These are phyloP conservation scores for Eucalyptus rudis DNA, from an alignment of 345 rosid genomes.

Conservation along the genomic window DNA sequence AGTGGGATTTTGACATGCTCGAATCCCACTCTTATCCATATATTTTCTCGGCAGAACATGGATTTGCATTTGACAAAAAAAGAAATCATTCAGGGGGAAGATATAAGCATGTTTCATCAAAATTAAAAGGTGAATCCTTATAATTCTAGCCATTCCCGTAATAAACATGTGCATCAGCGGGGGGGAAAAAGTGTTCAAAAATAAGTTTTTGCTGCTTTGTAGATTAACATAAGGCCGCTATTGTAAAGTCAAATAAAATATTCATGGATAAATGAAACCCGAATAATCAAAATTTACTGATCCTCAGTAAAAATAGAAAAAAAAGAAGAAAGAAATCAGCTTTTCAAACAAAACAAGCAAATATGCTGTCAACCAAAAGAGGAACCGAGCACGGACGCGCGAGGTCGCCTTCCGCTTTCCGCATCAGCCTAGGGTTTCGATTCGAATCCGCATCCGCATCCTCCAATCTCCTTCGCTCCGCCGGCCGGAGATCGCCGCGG, in stretches of 20 bases:
- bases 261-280: background rate
- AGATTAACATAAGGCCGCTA: too few species aligned
- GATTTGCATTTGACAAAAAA: background rate
- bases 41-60: background rate
- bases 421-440: background rate
- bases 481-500: background rate
- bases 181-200: too few species aligned
- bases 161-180: too few species aligned
- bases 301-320: background rate
- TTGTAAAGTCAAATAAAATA: background rate
- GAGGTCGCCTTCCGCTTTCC: background rate
- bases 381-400: background rate
- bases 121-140: too few species aligned
- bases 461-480: background rate
- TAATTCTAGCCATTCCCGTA: too few species aligned
- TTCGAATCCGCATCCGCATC: background rate
- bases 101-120: background rate
- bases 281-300: background rate
- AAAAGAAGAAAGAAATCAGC: background rate
- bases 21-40: too few species aligned
- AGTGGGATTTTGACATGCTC: too few species aligned
- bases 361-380: background rate
- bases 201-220: too few species aligned
- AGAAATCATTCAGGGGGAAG: fast-evolving
- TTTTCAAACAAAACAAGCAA: background rate